Conservation (phyloP, 768 basidiomycete species). For the Agaricus subrufescens region DNA sequence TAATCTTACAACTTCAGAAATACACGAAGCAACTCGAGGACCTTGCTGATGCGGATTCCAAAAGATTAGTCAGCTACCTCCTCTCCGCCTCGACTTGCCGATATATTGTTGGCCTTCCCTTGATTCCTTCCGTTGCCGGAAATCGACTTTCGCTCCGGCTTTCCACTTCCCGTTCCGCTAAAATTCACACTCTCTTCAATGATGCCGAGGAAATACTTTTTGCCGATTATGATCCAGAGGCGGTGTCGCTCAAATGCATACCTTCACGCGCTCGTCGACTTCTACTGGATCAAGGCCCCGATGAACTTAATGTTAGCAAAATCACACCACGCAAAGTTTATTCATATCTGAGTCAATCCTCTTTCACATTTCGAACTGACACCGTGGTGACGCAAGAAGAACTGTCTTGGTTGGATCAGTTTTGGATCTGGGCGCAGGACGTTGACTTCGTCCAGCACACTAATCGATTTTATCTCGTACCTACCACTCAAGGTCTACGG, state of each 20-base stretch:
- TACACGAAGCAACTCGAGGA: background rate
- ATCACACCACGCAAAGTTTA: conserved; percentile 23
- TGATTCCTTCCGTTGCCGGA: conserved; percentile 27
- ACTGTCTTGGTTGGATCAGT: conserved; percentile 31
- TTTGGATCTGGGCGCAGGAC: conserved; percentile 37
- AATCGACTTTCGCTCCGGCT: conserved; percentile 17
- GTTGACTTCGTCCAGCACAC: background rate
- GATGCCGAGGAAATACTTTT: background rate
- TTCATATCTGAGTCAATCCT: conserved; percentile 21
- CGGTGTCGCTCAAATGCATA: background rate
- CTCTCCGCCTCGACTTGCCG: conserved; percentile 25
- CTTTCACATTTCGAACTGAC: background rate
- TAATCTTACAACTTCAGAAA: background rate
- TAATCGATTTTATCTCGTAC: conserved; percentile 23
- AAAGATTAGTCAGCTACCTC: conserved; percentile 26
- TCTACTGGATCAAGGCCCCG: conserved; percentile 15
- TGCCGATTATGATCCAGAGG: background rate
- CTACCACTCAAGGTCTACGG: conserved; percentile 25
- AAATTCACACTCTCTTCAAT: conserved; percentile 24
- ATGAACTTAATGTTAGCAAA: conserved; percentile 25
- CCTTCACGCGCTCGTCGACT: background rate
- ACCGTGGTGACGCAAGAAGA: conserved; percentile 8
- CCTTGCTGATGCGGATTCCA: conserved; percentile 2
- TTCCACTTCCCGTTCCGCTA: background rate
- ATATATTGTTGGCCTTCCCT: conserved; percentile 31